Base-by-base conservation (phyloP, 768 basidiomycete species). In the Boletales sp. region DNA sequence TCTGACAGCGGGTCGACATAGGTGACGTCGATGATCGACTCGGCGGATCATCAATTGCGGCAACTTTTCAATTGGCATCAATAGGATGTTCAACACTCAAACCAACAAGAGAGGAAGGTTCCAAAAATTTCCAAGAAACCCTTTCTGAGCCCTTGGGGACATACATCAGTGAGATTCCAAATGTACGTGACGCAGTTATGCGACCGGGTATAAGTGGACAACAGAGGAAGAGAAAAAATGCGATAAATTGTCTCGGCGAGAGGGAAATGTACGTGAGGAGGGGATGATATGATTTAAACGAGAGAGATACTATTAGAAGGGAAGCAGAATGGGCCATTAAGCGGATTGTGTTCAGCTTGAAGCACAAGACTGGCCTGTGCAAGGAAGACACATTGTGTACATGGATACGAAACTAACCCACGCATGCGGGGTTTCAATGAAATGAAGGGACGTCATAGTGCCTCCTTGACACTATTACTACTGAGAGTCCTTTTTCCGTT, bases 401-500 rank as follows among this genome's bases (percentile, higher is more conserved):
- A 62, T 54, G 53, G 42, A 64, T 45, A 53, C 58, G 50, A 44
- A 46, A 51, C 51, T 41, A 58, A 63, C 43, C 58, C 53, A 59
- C 53, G 47, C 51, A 45, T 47, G 47, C 34, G 37, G 29, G 52
- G 41, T 35, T 36, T 31, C 31, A 41, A 31, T 40, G 45, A 46
- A 52, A 51, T 7, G 58, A 59, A 47, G 19, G 46, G 43, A 51
- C 48, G 53, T 65, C 54, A 65, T 51, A 57, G 54, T 40, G 43
- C 43, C 54, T 74, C 79, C 59, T 79, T 78, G 50, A 74, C 56
- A 58, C 72, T 77, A 57, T 72, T 72, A 53, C 74, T 78, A 54
- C 72, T 67, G 48, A 62, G 80, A 77, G 54, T 77, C 79, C 61
- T 77, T 79, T 69, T 80, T 83, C 71, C 74, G 68, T 59, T 69